Percentiles rank a stretch among this genome's conserved stretches.
Conservation (phyloP, 805 yeast species). For the Blastobotrys mokoenaii region DNA sequence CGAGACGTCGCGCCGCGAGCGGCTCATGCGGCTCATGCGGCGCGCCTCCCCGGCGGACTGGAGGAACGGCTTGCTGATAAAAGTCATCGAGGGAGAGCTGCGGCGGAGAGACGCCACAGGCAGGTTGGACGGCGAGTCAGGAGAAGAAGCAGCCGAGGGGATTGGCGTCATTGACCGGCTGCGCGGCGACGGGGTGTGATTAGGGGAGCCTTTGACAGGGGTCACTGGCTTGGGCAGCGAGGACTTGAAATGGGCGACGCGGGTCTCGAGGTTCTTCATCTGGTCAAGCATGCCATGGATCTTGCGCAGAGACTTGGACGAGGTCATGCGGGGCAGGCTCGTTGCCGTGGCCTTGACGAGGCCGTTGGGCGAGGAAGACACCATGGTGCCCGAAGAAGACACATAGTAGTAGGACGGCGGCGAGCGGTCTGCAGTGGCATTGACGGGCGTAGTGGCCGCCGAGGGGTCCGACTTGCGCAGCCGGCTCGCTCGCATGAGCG, state of each 20-base stretch:
- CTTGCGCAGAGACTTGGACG: slow-evolving; percentile 22
- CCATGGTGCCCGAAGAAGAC: slow-evolving; percentile 1
- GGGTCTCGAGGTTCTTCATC: slow-evolving; percentile 20
- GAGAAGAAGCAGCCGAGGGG: slow-evolving; percentile 3
- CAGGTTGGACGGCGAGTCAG: background rate
- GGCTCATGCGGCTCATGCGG: too few relatives aligned
- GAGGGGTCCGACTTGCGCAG: slow-evolving; percentile 3
- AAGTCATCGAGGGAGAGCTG: background rate
- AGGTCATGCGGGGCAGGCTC: slow-evolving; percentile 10
- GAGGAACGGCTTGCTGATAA: background rate
- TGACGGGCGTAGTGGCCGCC: slow-evolving; percentile 2
- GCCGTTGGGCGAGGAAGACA: background rate
- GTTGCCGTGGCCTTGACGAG: background rate
- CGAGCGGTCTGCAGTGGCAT: slow-evolving; percentile 1
- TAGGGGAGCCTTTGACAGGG: slow-evolving; percentile 5
- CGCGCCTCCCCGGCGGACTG: background rate
- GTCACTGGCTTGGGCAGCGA: slow-evolving; percentile 17
- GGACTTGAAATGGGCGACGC: slow-evolving; percentile 24
- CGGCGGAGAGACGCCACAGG: background rate
- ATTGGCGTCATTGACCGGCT: slow-evolving; percentile 3
- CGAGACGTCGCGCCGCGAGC: too few relatives aligned
- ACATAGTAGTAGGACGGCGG: slow-evolving; percentile 1
- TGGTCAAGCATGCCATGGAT: slow-evolving; percentile 26
- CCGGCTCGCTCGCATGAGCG: background rate
- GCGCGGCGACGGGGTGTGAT: slow-evolving; percentile 2